Evolutionary conservation across 345 rosid genomes (phyloP).

Genomic region (Eucalyptus shirleyi): DNA sequence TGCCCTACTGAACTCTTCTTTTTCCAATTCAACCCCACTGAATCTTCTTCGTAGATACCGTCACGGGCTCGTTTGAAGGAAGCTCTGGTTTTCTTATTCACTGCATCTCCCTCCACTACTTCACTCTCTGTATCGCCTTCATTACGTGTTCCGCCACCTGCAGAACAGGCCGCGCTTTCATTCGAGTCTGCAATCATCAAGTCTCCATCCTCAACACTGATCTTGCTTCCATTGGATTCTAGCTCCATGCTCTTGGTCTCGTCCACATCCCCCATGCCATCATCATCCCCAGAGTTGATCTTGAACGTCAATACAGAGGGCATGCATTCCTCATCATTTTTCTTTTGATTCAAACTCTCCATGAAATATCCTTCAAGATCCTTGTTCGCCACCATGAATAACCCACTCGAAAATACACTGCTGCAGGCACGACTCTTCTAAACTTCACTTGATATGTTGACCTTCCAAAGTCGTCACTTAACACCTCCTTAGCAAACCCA

Average conservation of each 20-base stretch:
- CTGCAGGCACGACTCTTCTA: background rate
- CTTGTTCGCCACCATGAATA: constrained; percentile 26
- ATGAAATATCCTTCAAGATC: constrained; percentile 46
- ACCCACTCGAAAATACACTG: background rate
- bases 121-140: constrained; percentile 5
- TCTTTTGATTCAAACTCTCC: background rate
- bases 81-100: background rate
- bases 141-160: background rate
- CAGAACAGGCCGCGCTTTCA: background rate
- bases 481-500: constrained; percentile 1
- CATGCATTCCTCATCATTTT: background rate
- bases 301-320: background rate
- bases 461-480: background rate
- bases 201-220: background rate
- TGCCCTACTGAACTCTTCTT: background rate
- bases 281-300: constrained; percentile 1
- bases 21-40: background rate
- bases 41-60: background rate
- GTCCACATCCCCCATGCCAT: background rate
- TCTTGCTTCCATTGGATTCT: background rate
- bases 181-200: background rate
- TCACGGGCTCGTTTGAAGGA: background rate
- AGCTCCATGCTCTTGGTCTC: constrained; percentile 2
- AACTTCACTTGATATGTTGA: background rate
- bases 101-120: background rate